A percentile compares a stretch with the other conserved stretches of the same genome.
Evolutionary conservation across 2,329 filamentous ascomycete genomes (phyloP).

Genomic region (Alternaria postmessia): DNA sequence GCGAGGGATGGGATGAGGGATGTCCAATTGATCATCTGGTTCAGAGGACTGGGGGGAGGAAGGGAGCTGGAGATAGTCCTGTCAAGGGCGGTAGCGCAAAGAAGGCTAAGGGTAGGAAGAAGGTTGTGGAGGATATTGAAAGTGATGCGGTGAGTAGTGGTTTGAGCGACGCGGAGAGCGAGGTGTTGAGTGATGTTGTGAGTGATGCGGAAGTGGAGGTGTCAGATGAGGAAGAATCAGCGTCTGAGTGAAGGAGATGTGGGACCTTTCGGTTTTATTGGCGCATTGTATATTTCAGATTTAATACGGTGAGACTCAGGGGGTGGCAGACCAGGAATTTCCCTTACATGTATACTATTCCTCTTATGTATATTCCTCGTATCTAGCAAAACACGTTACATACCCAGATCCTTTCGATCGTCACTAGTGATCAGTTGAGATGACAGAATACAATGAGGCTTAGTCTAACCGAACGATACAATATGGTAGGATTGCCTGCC

Average conservation of each 20-base stretch:
- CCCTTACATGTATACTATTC: background rate
- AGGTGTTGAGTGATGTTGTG: conserved; percentile 33
- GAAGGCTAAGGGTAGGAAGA: conserved; percentile 26
- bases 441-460: background rate
- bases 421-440: background rate
- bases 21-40: conserved; percentile 72
- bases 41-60: conserved; percentile 63
- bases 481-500: too few relatives aligned
- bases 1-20: conserved; percentile 68
- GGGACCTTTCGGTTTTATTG: background rate
- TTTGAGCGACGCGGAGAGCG: conserved; percentile 21
- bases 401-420: background rate
- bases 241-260: background rate
- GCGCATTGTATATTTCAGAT: background rate
- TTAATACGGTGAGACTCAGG: background rate
- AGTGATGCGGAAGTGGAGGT: conserved; percentile 38
- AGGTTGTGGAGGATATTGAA: conserved; percentile 29
- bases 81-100: conserved; percentile 24
- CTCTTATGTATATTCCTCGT: background rate
- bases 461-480: background rate
- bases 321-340: background rate
- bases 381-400: background rate
- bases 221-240: conserved; percentile 11
- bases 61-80: conserved; percentile 43
- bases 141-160: conserved; percentile 36